Evolutionary conservation across 257 asterid species (phyloP), one percentile per base, ranked within the genome.

Genomic region (Asclepias syriaca): DNA sequence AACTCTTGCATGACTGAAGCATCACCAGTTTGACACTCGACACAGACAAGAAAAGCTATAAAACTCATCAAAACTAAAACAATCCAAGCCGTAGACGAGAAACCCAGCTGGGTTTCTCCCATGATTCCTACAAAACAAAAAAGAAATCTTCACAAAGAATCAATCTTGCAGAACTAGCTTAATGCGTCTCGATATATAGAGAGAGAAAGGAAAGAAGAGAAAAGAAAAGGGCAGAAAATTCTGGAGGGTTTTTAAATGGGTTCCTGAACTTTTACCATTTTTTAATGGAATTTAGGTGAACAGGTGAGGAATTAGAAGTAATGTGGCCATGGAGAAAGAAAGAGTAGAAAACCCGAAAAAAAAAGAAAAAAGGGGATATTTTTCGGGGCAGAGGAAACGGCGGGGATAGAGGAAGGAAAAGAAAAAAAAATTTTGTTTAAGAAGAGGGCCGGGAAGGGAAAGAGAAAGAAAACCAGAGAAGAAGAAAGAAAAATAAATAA

Each of bases 391-490:
- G 81, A 75, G 51, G 72, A 71, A 68, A 63, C 86, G 86, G 81
- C 84, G 84, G 84, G 48, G 81, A 76, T 72, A 22, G 65, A 63
- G 86, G 82, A 63, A 83, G 78, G 78, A 29, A 13, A 34, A 45
- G 3, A 58, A 37, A 10, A 54, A 11, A 14, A 29, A 16, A 29
- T 5, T 40, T 40, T 43, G 11, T 7, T 43, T 43, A 6, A 43
- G 11, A 43, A 6, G 48, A 43, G 48, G 10, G 1, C 9, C 34
- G 34, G 48, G 48, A 43, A 7, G 48, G 48, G 48, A 43, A 43
- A 43, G 48, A 8, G 48, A 43, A 43, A 7, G 48, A 43, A 43
- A 43, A 7, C 45, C 8, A 4, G 8, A 39, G 8, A 39, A 40
- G 10, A 40, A 40, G 9, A 40, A 0, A 6, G 10, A 8, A 43